phyloP scores from a whole-genome alignment of 805 yeast species.

The Wickerhamomyces hampshirensis region DNA sequence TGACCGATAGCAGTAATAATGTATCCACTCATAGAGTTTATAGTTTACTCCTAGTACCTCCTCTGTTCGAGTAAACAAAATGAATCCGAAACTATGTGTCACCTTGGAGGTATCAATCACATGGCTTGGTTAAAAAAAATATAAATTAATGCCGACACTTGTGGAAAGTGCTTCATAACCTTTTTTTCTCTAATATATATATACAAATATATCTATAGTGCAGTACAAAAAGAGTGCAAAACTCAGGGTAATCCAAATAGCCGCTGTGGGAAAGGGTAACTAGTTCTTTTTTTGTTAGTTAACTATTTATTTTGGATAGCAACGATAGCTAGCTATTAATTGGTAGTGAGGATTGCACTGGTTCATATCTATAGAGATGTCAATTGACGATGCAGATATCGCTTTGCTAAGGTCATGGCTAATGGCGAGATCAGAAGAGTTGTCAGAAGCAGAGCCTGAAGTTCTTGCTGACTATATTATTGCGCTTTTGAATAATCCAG shows the following conservation, averaged over 20 bases:
- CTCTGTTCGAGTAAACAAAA: background rate
- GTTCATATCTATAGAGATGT: constrained; percentile 3
- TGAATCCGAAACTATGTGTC: background rate
- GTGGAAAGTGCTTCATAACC: too few species aligned
- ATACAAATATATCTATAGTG: too few species aligned
- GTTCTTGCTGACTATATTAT: constrained; percentile 41
- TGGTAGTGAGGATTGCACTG: background rate
- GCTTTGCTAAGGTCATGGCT: constrained; percentile 26
- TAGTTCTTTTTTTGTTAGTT: constrained; percentile 1
- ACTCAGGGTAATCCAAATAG: too few species aligned
- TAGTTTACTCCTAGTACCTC: background rate
- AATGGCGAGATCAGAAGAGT: constrained; percentile 13
- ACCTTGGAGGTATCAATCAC: background rate
- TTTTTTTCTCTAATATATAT: too few species aligned
- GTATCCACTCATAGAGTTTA: constrained; percentile 7
- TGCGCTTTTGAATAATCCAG: constrained; percentile 35
- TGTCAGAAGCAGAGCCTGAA: constrained; percentile 36
- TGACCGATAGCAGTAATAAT: constrained; percentile 28
- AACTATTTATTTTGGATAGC: too few species aligned
- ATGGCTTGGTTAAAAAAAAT: background rate
- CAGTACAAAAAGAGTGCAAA: too few species aligned
- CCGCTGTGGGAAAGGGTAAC: too few species aligned
- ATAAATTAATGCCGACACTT: too few species aligned
- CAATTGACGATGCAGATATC: constrained; percentile 10
- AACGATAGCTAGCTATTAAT: too few species aligned